Base-by-base conservation (phyloP, 2,329 filamentous ascomycete genomes). In the Aspergillus chevalieri region DNA sequence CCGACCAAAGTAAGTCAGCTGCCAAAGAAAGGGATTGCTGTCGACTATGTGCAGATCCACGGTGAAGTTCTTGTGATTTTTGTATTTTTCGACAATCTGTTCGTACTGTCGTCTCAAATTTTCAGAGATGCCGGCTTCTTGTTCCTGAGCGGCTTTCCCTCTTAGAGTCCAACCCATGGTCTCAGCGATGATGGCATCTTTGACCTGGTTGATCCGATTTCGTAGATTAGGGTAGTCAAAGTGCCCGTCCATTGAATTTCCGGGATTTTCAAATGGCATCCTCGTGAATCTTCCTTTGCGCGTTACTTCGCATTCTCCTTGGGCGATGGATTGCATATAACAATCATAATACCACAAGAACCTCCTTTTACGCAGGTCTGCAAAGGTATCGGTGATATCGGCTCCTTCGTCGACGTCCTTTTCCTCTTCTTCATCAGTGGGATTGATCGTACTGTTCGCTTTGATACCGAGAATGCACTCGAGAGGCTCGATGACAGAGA, bases 301-400 rank as follows among this genome's bases (percentile, higher is more conserved):
- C 52, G 79, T 78, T 48, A 85, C 80, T 57, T 87, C 82, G 22
- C 74, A 67, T 26, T 72, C 67, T 14, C 53, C 48, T 9, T 54
- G 78, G 34, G 83, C 77, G 46, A 95, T 84, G 1, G 85, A 79
- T 3, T 79, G 74, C 19, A 93, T 74, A 63, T 97, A 97, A 3
- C 87, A 87, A 57, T 94, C 87, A 67, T 88, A 95, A 71, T 97
- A 97, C 93, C 93, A 97, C 12, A 97, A 74, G 65, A 97, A 96
- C 1, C 91, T 83, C 34, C 87, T 84, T 70, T 97, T 97, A 77
- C 86, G 88, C 4, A 95, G 76, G 62, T 97, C 92, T 57, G 84
- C 85, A 73, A 97, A 97, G 0, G 90, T 89, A 57, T 95, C 87
- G 67, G 26, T 30, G 0, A 90, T 89, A 57, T 94, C 87, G 15